Evolutionary conservation across 257 asterid genomes (phyloP), one percentile per base, ranked within the genome.

Genomic region (Ocimum tenuiflorum): DNA sequence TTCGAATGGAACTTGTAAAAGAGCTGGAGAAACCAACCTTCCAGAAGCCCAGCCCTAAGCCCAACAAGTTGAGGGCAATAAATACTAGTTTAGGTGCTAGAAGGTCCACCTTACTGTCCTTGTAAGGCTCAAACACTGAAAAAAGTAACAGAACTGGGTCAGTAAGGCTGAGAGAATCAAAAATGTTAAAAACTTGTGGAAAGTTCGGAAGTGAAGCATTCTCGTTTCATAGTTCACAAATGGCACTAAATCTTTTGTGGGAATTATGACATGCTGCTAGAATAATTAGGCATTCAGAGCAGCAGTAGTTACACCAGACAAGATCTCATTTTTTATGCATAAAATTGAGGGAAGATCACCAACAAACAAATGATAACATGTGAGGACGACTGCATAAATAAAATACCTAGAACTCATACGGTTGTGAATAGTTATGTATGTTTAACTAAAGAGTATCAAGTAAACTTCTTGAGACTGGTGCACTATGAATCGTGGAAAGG

Each of bases 81-180:
- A 74, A 94, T 17, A 82, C 81, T 65, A 90, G 73, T 73, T 94
- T 88, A 50, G 96, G 97, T 23, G 71, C 82, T 29, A 85, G 80
- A 48, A 90, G 94, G 61, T 90, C 96, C 69, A 94, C 96, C 71
- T 80, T 90, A 48, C 72, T 86, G 79, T 94, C 97, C 86, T 79
- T 90, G 95, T 79, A 94, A 41, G 97, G 96, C 85, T 88, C 97
- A 70, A 94, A 94, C 78, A 73, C 99, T 94, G n/a, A 79, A 83
- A 83, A 60, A 60, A 60, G 65, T 23, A 41, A 60, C 63, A 57
- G 73, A 58, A 47, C 52, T 27, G 19, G 14, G 46, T 68, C 50
- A 80, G 77, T 49, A 19, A 24, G 41, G 33, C 52, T 27, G 15
- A 13, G 39, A 18, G 0, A 33, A 64, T 35, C 47, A 33, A 42